Evolutionary conservation across 2,329 filamentous ascomycete genomes (phyloP), one percentile per base, ranked within the genome.

Genomic region (Aspergillus tamarii): DNA sequence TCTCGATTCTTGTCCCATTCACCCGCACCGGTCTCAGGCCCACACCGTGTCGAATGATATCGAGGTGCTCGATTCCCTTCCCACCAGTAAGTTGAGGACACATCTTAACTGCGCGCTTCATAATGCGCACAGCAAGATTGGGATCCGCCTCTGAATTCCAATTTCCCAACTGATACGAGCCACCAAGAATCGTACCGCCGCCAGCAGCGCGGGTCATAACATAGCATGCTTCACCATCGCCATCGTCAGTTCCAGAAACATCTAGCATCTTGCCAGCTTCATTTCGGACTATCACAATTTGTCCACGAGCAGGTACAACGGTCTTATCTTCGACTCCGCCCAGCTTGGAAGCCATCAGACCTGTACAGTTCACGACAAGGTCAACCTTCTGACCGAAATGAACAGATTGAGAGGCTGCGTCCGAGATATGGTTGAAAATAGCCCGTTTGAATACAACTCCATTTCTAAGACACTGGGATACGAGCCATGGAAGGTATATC

Each of bases 311-410:
- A 0, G 94, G 93, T 53, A 87, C 84, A 65, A 97, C 84, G 0
- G 83, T 84, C 60, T 79, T 76, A 73, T 97, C 94, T 78, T 87
- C 83, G 0, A 97, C 93, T 43, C 94, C 94, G 6, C 91, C 92
- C 2, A 97, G 87, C 62, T 84, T 88, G 32, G 84, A 84, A 0
- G 92, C 88, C 23, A 89, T 84, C 12, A 97, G 80, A 0, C 93
- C 94, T 0, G 92, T 93, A 66, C 92, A 91, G 75, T 97, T 97
- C 68, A 98, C 81, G 1, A 97, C 80, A 1, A 96, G 75, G 69
- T 91, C 86, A 4, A 88, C 89, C 32, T 66, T 69, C 4, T 79
- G 76, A 1, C 84, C 84, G 1, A 82, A 78, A 67, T 87, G 82
- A 73, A 89, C 85, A 46, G 34, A 32, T 26, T 87, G 74, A 1